Evolutionary conservation across 2,329 filamentous ascomycete genomes (phyloP).

Genomic region (Diaporthe humulicola): DNA sequence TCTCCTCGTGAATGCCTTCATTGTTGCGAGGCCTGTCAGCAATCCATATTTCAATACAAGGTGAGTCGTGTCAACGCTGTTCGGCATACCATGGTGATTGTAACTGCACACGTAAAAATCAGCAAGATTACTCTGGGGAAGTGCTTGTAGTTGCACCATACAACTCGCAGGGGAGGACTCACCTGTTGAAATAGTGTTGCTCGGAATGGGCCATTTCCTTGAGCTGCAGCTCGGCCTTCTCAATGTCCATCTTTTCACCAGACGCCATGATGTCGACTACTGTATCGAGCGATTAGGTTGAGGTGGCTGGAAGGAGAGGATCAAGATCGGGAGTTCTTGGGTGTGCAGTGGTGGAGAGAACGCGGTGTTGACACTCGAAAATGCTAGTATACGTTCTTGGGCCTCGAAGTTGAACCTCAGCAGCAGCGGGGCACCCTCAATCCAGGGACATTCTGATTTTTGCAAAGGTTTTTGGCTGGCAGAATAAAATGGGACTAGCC

Average conservation of each 20-base stretch:
- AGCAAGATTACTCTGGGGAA: not conserved
- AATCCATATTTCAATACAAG: not conserved
- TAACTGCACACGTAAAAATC: slow-evolving; percentile 71
- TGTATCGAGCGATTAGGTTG: not conserved
- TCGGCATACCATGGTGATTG: slow-evolving; percentile 90
- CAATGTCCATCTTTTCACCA: slow-evolving; percentile 69
- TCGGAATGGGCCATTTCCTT: slow-evolving; percentile 90
- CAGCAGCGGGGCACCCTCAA: slow-evolving; percentile 15
- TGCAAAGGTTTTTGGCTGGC: slow-evolving; percentile 32
- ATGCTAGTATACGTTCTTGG: not conserved
- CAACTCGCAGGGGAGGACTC: slow-evolving; percentile 45
- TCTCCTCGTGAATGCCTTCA: slow-evolving; percentile 94
- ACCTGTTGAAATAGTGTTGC: slow-evolving; percentile 99
- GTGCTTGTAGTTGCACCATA: slow-evolving; percentile 16
- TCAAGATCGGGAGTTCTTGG: not conserved
- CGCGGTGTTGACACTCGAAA: slow-evolving; percentile 1
- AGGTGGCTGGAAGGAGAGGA: not conserved
- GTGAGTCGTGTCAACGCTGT: slow-evolving; percentile 25
- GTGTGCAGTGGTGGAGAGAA: not conserved
- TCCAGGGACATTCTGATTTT: slow-evolving; percentile 31
- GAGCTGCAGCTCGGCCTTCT: slow-evolving; percentile 72
- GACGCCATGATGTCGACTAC: slow-evolving; percentile 52
- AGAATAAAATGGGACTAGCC: slow-evolving; percentile 18
- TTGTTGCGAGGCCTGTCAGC: slow-evolving; percentile 35
- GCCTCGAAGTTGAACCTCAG: not conserved